Evolutionary conservation across 2,329 filamentous ascomycete species (phyloP), one percentile per base, ranked within the genome.

Genomic region (Monascus ruber): DNA sequence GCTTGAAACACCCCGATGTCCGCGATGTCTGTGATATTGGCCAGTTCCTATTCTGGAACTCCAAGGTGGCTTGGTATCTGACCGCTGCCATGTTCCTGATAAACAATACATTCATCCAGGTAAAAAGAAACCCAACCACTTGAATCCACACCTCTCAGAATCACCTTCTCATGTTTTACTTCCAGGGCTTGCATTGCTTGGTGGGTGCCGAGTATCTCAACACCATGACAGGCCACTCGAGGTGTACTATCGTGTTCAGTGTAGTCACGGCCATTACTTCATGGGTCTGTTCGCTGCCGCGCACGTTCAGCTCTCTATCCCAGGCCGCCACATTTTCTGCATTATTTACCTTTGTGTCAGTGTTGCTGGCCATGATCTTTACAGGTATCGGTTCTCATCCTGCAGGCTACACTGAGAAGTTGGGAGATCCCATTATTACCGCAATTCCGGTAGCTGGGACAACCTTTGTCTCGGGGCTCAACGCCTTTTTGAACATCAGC

Each of bases 21-120:
- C 80, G 86, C 50, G 88, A 95, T 66, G 85, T 94, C 9, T 94
- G 87, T 58, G 88, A 95, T 58, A 84, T 95, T 56, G 88, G 87
- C n/a, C 85, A 94, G 62, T 88, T 88, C 74, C 76, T 95, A 24
- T 94, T 94, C 64, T 93, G 83, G 80, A 81, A 82, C 47, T 79
- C 85, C 60, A 77, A 74, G 43, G 85, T 81, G 76, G 77, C 72
- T 2, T 81, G 77, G 68, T 79, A 70, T 52, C 65, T 72, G 40
- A 81, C 77, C 1, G 87, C 85, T 1, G 66, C 85, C 58, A 94
- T 94, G 83, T 95, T 95, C 62, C 66, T 94, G 34, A 63, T 94
- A 46, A 95, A 95, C 73, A 95, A 94, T 59, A 94, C 85, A 10
- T 91, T 91, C 59, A 91, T 93, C 50, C 81, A 86, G 64, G 80